Conservation (phyloP, 2,329 filamentous ascomycete species). For the Ambrosiella beaveri region DNA sequence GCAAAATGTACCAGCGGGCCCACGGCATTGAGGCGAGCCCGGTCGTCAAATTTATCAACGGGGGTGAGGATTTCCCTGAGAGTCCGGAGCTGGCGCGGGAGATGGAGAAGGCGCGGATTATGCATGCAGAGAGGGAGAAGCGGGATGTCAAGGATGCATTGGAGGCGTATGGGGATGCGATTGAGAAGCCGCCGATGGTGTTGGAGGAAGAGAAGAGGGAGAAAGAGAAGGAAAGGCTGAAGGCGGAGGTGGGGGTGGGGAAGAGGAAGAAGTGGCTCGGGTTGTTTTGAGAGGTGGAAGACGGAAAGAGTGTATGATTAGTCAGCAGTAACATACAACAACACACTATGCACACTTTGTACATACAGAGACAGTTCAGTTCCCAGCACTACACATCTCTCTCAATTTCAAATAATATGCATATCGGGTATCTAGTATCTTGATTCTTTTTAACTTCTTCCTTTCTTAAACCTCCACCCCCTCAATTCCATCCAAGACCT, state of each 20-base stretch:
- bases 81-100: not conserved
- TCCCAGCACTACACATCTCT: not conserved
- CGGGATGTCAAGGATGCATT: conserved; percentile 13
- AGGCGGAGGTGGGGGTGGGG: not conserved
- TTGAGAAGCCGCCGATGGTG: not conserved
- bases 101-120: conserved; percentile 10
- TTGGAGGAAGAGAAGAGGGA: not conserved
- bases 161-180: not conserved
- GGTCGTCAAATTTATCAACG: conserved; percentile 29
- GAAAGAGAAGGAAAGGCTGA: not conserved
- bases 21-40: conserved; percentile 55
- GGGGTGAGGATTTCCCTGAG: not conserved
- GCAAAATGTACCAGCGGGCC: conserved; percentile 66
- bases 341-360: not conserved
- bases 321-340: not conserved
- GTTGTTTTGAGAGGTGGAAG: conserved; percentile 3
- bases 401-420: not conserved
- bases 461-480: conserved; percentile 44
- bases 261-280: conserved; percentile 13
- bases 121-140: conserved; percentile 21
- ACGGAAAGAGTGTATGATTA: not conserved
- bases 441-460: not conserved
- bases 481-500: conserved; percentile 68
- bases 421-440: conserved; percentile 5
- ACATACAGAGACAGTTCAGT: not conserved